phyloP scores from a whole-genome alignment of 106 monocot species.

The Dendrobium nobile region DNA sequence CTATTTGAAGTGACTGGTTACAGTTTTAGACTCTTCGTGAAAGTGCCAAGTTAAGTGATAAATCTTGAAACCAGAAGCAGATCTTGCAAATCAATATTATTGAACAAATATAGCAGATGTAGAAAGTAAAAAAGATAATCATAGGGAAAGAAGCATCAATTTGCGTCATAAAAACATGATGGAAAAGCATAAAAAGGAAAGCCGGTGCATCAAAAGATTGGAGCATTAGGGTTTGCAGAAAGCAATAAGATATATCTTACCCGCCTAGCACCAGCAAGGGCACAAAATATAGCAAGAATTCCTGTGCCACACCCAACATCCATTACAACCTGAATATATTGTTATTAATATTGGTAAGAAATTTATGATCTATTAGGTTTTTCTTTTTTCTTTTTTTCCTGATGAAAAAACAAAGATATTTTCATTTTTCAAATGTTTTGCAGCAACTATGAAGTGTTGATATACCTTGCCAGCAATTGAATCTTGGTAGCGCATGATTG shows the following conservation, averaged over 20 bases:
- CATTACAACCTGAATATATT: constrained; percentile 59
- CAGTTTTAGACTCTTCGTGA: neutral
- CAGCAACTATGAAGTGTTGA: neutral
- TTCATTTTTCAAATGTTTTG: neutral
- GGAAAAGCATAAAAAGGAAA: neutral
- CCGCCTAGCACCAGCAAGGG: constrained; percentile 77
- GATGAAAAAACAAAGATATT: neutral
- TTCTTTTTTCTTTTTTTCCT: too few species aligned
- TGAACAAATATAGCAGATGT: neutral
- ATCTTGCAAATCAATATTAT: neutral
- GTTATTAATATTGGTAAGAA: neutral
- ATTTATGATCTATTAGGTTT: neutral
- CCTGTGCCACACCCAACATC: constrained; percentile 95
- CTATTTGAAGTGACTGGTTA: neutral
- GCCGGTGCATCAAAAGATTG: neutral
- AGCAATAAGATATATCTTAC: constrained; percentile 29
- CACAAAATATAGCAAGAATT: constrained; percentile 90
- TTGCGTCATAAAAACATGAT: neutral
- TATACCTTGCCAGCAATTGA: constrained; percentile 78
- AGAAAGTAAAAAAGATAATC: neutral
- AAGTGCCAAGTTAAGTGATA: neutral
- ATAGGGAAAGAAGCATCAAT: neutral
- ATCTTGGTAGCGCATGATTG: constrained; percentile 83
- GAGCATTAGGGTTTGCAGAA: neutral
- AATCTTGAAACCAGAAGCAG: neutral